These are phyloP conservation scores for Cylindrotheca closterium DNA, from an alignment of 108 stramenopile species.

Conservation along the genomic window DNA sequence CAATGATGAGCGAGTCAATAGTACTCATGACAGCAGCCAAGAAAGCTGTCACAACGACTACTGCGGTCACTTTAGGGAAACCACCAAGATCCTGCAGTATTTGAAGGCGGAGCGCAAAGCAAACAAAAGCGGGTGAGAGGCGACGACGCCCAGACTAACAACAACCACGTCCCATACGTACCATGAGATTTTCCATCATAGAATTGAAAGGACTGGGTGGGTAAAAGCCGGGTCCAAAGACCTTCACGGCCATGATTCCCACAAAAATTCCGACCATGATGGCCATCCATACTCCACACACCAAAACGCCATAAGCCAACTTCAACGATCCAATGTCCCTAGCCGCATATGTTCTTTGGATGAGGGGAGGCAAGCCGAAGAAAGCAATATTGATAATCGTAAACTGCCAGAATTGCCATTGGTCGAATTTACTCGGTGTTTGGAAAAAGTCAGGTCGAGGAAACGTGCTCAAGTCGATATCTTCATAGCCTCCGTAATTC, in stretches of 20 bases:
- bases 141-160: no score
- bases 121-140: no score
- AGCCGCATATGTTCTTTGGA: slow-evolving; percentile 41
- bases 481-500: slow-evolving; percentile 30
- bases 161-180: no score
- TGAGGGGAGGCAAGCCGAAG: slow-evolving; percentile 40
- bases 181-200: slow-evolving; percentile 30
- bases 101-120: no score
- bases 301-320: slow-evolving; percentile 11
- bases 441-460: slow-evolving; percentile 37
- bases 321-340: slow-evolving; percentile 24
- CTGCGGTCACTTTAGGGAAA: slow-evolving; percentile 19
- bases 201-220: slow-evolving; percentile 19
- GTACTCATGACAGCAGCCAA: slow-evolving; percentile 51
- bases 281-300: slow-evolving; percentile 23
- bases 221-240: no score
- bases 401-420: slow-evolving; percentile 42
- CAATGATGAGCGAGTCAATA: slow-evolving; percentile 45
- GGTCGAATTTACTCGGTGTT: slow-evolving; percentile 11
- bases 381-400: slow-evolving; percentile 31
- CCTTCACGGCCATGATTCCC: slow-evolving; percentile 33
- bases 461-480: slow-evolving; percentile 24
- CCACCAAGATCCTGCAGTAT: slow-evolving; percentile 22
- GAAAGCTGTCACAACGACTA: slow-evolving; percentile 32
- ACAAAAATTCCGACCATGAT: slow-evolving; percentile 37